Evolutionary conservation across 2,329 filamentous ascomycete genomes (phyloP).

Genomic region (Lachnellula subtilissima): DNA sequence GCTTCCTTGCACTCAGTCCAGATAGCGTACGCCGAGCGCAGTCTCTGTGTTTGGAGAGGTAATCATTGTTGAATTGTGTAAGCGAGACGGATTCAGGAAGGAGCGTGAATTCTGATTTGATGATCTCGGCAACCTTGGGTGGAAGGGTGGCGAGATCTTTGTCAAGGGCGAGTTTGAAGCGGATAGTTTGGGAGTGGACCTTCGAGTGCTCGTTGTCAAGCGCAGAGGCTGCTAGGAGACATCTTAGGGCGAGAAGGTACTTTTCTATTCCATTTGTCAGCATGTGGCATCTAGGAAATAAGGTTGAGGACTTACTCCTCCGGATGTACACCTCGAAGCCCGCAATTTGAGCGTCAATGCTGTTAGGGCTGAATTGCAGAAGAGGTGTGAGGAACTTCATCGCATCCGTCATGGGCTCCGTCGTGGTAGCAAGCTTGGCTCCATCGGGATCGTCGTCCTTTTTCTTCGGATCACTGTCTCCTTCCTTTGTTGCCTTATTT

Average conservation of each 20-base stretch:
- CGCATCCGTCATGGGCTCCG: constrained; percentile 77
- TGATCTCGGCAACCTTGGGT: constrained; percentile 60
- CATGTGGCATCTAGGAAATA: constrained; percentile 5
- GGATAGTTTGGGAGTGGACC: constrained; percentile 69
- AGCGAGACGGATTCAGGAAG: constrained; percentile 55
- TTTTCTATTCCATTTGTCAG: constrained; percentile 56
- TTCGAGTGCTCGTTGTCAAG: constrained; percentile 66
- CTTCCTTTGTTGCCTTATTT: constrained; percentile 61
- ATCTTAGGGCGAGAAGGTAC: constrained; percentile 80
- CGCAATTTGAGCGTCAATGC: constrained; percentile 73
- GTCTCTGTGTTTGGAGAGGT: constrained; percentile 55
- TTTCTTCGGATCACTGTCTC: constrained; percentile 69
- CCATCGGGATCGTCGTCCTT: constrained; percentile 87
- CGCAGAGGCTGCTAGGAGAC: constrained; percentile 66
- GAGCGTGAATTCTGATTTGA: constrained; percentile 63
- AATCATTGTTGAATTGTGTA: constrained; percentile 61
- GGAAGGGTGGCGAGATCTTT: constrained; percentile 55
- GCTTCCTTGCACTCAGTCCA: constrained; percentile 53
- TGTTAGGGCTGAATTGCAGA: constrained; percentile 75
- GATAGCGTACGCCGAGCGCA: constrained; percentile 60
- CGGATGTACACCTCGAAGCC: constrained; percentile 89
- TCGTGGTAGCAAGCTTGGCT: constrained; percentile 71
- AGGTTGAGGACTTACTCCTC: constrained; percentile 56
- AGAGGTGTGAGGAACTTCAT: constrained; percentile 81
- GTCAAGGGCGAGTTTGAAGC: constrained; percentile 61